Conservation (phyloP, 2,329 filamentous ascomycete genomes). For the Blumeriella jaapii region DNA sequence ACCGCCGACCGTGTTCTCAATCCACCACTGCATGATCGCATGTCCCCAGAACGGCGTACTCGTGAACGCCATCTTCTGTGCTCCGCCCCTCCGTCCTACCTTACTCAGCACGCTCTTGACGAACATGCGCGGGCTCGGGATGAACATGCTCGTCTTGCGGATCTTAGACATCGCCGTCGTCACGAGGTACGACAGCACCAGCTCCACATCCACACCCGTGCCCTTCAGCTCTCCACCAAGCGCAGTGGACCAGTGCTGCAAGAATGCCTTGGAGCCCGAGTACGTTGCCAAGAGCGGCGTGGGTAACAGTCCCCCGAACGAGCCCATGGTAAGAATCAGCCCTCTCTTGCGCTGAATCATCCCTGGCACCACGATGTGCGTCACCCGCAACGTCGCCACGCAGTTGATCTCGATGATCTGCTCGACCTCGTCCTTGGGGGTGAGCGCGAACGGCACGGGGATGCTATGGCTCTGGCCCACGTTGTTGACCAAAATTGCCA, state of each 20-base stretch:
- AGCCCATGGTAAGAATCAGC: constrained; percentile 93
- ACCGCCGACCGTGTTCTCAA: constrained; percentile 49
- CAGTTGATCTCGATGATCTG: constrained; percentile 96
- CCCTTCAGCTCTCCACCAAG: constrained; percentile 73
- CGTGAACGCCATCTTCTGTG: constrained; percentile 68
- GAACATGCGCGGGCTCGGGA: constrained; percentile 74
- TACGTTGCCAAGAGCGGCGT: constrained; percentile 92
- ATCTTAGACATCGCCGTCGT: constrained; percentile 97
- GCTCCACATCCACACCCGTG: constrained; percentile 76
- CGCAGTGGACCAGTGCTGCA: constrained; percentile 89
- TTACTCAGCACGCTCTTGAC: constrained; percentile 69
- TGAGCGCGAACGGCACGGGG: constrained; percentile 78
- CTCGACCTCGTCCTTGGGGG: constrained; percentile 65
- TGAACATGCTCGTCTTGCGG: constrained; percentile 60
- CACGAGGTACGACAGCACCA: constrained; percentile 85
- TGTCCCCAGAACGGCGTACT: constrained; percentile 93
- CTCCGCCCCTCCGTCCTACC: constrained; percentile 66
- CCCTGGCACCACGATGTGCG: constrained; percentile 70
- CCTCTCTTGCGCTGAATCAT: constrained; percentile 78
- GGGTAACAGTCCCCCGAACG: constrained; percentile 84
- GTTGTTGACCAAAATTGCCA: constrained; percentile 90
- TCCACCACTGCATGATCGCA: constrained; percentile 73
- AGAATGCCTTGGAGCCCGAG: constrained; percentile 94
- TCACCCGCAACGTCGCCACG: constrained; percentile 77
- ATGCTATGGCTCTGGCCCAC: constrained; percentile 92